Percentiles rank a stretch among this genome's conserved stretches.
Evolutionary conservation across 2,329 filamentous ascomycete species (phyloP).

Genomic region (Ceratocystis lukuohia): DNA sequence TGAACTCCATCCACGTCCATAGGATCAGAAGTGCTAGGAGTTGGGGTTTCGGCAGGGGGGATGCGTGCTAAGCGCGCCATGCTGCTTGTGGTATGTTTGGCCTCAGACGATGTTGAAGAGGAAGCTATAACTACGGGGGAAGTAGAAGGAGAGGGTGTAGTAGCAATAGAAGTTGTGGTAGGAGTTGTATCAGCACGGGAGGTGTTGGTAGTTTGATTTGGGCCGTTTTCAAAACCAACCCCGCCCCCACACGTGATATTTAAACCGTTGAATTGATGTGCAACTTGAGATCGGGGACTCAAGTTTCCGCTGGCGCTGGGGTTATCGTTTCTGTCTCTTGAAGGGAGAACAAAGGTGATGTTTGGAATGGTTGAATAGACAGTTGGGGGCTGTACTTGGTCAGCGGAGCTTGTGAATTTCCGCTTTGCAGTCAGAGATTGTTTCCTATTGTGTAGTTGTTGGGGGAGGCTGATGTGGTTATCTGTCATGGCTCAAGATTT

Average conservation of each 20-base stretch:
- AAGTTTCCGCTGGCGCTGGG: background rate
- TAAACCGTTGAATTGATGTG: slow-evolving; percentile 15
- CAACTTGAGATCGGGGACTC: slow-evolving; percentile 17
- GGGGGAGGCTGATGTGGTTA: background rate
- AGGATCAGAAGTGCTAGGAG: background rate
- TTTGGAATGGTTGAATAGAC: slow-evolving; percentile 8
- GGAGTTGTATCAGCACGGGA: background rate
- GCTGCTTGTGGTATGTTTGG: background rate
- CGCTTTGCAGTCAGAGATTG: slow-evolving; percentile 3
- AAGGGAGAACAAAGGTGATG: slow-evolving; percentile 15
- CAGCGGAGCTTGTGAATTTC: slow-evolving; percentile 9
- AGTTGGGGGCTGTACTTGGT: slow-evolving; percentile 10
- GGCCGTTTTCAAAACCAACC: background rate
- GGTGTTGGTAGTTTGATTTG: background rate
- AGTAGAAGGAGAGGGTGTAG: background rate
- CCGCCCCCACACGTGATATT: slow-evolving; percentile 10
- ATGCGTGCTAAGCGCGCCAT: slow-evolving; percentile 18
- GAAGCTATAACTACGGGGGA: background rate
- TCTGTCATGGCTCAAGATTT: background rate
- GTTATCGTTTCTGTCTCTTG: slow-evolving; percentile 6
- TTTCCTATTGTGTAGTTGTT: background rate
- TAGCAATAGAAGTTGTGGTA: background rate
- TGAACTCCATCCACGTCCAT: slow-evolving; percentile 16
- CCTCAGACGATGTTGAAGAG: background rate
- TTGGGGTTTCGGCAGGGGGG: background rate